Evolutionary conservation across 2,329 filamentous ascomycete genomes (phyloP).

Genomic region (Paraphaeosphaeria sporulosa): DNA sequence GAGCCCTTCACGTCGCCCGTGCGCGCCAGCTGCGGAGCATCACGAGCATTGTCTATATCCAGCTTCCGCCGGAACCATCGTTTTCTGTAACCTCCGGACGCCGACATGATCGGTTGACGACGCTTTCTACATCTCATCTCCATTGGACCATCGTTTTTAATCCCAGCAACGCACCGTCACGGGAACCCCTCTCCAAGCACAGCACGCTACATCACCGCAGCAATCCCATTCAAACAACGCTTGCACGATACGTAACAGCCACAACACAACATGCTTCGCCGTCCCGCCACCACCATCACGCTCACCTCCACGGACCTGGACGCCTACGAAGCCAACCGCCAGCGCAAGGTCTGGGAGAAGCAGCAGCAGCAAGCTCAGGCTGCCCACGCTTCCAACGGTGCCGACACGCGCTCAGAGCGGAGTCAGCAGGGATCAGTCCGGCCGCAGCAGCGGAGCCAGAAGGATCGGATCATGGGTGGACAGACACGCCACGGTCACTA

Average conservation of each 20-base stretch:
- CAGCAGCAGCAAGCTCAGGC: conserved; percentile 30
- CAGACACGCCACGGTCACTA: conserved; percentile 20
- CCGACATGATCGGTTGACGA: neutral
- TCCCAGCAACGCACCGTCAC: neutral
- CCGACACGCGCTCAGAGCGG: conserved; percentile 23
- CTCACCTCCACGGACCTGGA: conserved; percentile 76
- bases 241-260: neutral
- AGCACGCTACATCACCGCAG: neutral
- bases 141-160: neutral
- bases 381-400: conserved; percentile 27
- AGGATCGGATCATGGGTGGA: conserved; percentile 44
- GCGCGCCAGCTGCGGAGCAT: neutral
- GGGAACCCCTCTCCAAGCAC: neutral
- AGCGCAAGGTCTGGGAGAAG: conserved; percentile 41
- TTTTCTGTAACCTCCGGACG: neutral
- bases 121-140: neutral
- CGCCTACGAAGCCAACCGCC: conserved; percentile 70
- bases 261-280: conserved; percentile 66
- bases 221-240: neutral
- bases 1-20: conserved; percentile 20
- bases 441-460: conserved; percentile 31
- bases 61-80: neutral
- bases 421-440: conserved; percentile 12
- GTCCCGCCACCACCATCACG: conserved; percentile 71
- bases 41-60: neutral